These are phyloP conservation scores for Colletotrichum liriopes DNA, from an alignment of 2,329 filamentous ascomycete genomes.

Conservation along the genomic window DNA sequence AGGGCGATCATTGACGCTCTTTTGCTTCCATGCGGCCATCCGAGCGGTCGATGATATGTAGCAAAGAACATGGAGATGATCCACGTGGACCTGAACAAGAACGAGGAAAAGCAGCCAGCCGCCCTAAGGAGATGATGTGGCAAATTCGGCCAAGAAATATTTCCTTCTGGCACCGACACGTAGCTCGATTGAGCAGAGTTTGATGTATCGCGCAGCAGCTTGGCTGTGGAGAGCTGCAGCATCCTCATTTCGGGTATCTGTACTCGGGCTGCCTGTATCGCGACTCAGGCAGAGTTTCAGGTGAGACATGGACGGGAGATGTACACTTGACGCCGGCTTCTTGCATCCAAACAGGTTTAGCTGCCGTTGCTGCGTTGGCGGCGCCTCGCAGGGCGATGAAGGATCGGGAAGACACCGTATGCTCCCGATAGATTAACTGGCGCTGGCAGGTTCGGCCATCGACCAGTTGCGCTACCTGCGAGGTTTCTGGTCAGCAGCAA, in stretches of 20 bases:
- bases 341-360: constrained; percentile 21
- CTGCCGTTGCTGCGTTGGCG: constrained; percentile 39
- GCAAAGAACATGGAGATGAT: constrained; percentile 7
- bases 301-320: constrained; percentile 34
- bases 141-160: constrained; percentile 30
- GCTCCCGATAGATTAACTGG: constrained; percentile 4
- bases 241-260: constrained; percentile 28
- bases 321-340: constrained; percentile 31
- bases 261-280: constrained; percentile 19
- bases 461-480: background rate
- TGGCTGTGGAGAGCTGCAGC: constrained; percentile 15
- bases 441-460: constrained; percentile 10
- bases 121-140: constrained; percentile 34
- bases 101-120: constrained; percentile 3
- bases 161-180: constrained; percentile 23
- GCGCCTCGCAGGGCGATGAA: constrained; percentile 34
- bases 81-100: constrained; percentile 21
- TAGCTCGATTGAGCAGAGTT: constrained; percentile 11
- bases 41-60: constrained; percentile 31
- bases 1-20: constrained; percentile 19
- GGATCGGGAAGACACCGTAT: constrained; percentile 19
- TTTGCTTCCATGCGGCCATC: constrained; percentile 10
- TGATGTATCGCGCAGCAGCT: constrained; percentile 11
- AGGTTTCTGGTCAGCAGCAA: background rate
- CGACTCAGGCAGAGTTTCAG: constrained; percentile 6